Base-by-base conservation (phyloP, 352 stramenopile species). In the Globisporangium spinosum region DNA sequence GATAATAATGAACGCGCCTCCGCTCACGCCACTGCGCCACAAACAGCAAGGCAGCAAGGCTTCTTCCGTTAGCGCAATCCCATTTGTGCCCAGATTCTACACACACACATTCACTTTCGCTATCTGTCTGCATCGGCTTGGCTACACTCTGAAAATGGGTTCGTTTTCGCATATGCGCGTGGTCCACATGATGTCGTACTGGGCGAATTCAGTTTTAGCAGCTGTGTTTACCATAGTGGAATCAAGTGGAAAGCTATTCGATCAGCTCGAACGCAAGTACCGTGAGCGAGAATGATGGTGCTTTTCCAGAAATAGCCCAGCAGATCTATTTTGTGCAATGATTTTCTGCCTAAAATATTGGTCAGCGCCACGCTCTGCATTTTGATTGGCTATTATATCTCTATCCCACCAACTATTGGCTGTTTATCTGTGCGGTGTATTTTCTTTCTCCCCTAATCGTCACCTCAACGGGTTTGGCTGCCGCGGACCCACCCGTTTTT, bases 131-230 rank as follows among this genome's bases (percentile, higher is more conserved):
- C 32, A 38, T 32, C 29, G 20, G 12, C 25, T 59, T 64, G 58
- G 58, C 38, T 64, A 64, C 58, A 64, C 34, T 64, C 25, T 22
- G 27, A 10, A 64, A 64, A 15, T 64, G 38, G 58, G 38, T 64
- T 64, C 35, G 58, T 32, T 51, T 51, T 64, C 38, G 58, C 55
- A 35, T 40, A 64, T 54, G 25, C 7, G 35, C 38, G 58, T 64
- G 58, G 58, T 55, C 58, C 58, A 64, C 58, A 54, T 54, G 35
- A 13, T 23, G 9, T 35, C 20, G 22, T 63, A 53, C 34, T 63
- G 58, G 58, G 3, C 9, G 13, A 2, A 53, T 35, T 0, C 20
- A n/a, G 32, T 32, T 17, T 32, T 47, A 38, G 32, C 32, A 38
- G 32, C 32, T 32, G 29, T 4, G 29, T 34, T 7, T 7, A 6